Evolutionary conservation across 2,329 filamentous ascomycete genomes (phyloP).

Genomic region (Trichoderma atroviride): DNA sequence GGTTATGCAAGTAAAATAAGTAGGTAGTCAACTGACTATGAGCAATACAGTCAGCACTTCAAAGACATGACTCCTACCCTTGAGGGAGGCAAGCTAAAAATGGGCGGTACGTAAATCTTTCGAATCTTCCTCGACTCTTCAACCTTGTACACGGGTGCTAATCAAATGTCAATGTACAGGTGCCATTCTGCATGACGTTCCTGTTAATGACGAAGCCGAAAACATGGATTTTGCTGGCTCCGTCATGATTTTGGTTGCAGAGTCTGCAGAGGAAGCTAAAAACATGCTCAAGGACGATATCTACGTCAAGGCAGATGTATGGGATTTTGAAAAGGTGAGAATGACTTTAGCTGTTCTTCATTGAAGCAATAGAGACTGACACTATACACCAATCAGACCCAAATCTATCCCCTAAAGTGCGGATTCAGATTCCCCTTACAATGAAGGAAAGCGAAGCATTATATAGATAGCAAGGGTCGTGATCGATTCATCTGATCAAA

Average conservation of each 20-base stretch:
- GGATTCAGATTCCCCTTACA: constrained; percentile 40
- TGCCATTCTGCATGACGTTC: constrained; percentile 67
- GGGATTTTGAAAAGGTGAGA: constrained; percentile 72
- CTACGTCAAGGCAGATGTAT: constrained; percentile 72
- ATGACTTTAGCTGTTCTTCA: not conserved
- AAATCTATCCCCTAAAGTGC: constrained; percentile 55
- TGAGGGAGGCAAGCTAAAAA: constrained; percentile 60
- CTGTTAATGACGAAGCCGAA: constrained; percentile 59
- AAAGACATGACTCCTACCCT: constrained; percentile 54
- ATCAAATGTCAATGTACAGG: constrained; percentile 47
- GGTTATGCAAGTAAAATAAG: not conserved
- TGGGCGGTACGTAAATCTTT: constrained; percentile 60
- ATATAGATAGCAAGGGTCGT: not conserved
- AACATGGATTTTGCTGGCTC: constrained; percentile 74
- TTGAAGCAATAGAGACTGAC: not conserved
- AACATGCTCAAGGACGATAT: constrained; percentile 70
- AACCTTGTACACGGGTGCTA: not conserved
- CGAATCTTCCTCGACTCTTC: not conserved
- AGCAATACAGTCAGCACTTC: constrained; percentile 51
- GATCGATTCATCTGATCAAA: not conserved
- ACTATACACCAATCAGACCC: constrained; percentile 39
- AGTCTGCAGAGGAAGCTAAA: constrained; percentile 69
- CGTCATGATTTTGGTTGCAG: constrained; percentile 67
- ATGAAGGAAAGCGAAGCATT: not conserved
- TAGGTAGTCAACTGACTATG: not conserved